phyloP scores from a whole-genome alignment of 2,329 filamentous ascomycete species.

The Beauveria varroae region DNA sequence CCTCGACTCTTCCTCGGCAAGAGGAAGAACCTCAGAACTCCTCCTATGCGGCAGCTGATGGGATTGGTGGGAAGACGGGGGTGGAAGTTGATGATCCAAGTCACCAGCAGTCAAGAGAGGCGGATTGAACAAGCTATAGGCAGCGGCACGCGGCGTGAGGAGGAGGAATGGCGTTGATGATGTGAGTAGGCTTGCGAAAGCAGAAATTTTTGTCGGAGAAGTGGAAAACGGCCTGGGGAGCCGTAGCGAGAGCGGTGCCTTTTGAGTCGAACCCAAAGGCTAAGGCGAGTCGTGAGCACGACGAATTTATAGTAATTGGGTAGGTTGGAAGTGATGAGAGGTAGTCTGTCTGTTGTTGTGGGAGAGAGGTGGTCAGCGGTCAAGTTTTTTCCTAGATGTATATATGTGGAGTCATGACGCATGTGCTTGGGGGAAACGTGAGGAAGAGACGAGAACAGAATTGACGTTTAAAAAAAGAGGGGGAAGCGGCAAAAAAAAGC shows the following conservation, averaged over 20 bases:
- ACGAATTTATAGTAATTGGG: not conserved
- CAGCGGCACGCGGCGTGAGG: conserved; percentile 38
- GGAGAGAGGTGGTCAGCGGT: conserved; percentile 11
- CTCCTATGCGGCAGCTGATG: conserved; percentile 99
- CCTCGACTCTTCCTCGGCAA: conserved; percentile 98
- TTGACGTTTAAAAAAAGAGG: not conserved
- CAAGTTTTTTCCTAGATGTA: conserved; percentile 6
- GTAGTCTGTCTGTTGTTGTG: not conserved
- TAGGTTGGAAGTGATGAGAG: not conserved
- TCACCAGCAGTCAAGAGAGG: conserved; percentile 42
- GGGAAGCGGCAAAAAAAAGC: not conserved
- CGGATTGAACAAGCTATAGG: conserved; percentile 41
- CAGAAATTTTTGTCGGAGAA: conserved; percentile 65
- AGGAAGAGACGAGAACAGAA: not conserved
- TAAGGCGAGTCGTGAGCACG: conserved; percentile 7
- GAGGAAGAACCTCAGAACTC: conserved; percentile 97
- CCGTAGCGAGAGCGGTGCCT: conserved; percentile 52
- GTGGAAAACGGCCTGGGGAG: conserved; percentile 53
- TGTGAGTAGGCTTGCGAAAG: conserved; percentile 55
- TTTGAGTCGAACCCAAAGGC: conserved; percentile 63
- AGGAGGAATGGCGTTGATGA: conserved; percentile 58
- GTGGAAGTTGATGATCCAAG: conserved; percentile 37
- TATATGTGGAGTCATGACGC: conserved; percentile 9
- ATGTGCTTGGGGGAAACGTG: not conserved
- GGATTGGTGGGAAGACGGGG: conserved; percentile 51